A percentile compares a stretch with the other conserved stretches of the same genome.
These are phyloP conservation scores for Glarea lozoyensis DNA, from an alignment of 495 filamentous ascomycete species.

Conservation along the genomic window DNA sequence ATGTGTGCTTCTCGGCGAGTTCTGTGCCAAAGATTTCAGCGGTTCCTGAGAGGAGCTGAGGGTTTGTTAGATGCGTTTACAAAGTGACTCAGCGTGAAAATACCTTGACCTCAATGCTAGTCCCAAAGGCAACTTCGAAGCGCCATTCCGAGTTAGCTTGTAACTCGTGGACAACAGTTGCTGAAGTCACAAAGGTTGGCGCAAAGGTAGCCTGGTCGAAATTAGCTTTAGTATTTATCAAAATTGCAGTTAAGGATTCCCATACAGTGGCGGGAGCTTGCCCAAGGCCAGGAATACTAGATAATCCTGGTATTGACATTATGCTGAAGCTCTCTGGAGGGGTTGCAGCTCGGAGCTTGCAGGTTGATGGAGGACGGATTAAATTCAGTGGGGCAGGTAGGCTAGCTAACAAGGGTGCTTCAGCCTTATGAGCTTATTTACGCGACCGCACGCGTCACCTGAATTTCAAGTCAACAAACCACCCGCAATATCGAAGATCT, in stretches of 20 bases:
- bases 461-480: too few relatives aligned
- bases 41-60: conserved; percentile 62
- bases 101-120: conserved; percentile 54
- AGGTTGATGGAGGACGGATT: too few relatives aligned
- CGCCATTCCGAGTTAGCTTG: conserved; percentile 67
- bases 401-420: too few relatives aligned
- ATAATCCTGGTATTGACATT: conserved; percentile 45
- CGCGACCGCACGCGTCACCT: too few relatives aligned
- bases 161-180: conserved; percentile 24
- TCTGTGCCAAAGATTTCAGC: conserved; percentile 97
- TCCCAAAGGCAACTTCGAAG: conserved; percentile 73
- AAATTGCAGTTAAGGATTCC: neutral
- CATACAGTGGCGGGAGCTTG: conserved; percentile 36
- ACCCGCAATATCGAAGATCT: too few relatives aligned
- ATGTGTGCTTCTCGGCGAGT: conserved; percentile 69
- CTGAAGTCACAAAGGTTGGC: conserved; percentile 17
- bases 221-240: conserved; percentile 6
- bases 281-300: conserved; percentile 32
- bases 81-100: too few relatives aligned
- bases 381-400: too few relatives aligned
- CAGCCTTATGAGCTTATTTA: too few relatives aligned
- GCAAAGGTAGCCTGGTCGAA: conserved; percentile 18
- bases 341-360: too few relatives aligned
- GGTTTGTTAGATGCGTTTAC: too few relatives aligned
- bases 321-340: neutral